Evolutionary conservation across 768 basidiomycete genomes (phyloP).

Genomic region (Boletus vermiculosoides): DNA sequence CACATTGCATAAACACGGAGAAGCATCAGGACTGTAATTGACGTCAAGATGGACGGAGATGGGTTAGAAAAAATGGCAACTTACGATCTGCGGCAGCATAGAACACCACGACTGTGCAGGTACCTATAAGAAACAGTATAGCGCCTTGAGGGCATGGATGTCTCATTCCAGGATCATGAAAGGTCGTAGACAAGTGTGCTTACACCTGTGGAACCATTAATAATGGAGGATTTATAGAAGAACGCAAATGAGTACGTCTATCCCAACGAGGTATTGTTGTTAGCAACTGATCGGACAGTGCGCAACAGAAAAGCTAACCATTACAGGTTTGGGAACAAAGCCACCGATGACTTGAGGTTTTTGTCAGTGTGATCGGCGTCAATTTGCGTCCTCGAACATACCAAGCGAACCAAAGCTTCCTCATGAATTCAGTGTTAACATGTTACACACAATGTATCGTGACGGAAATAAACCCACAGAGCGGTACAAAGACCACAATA

Average conservation of each 20-base stretch:
- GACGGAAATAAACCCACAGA: background rate
- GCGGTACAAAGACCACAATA: background rate
- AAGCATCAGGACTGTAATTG: conserved; percentile 3
- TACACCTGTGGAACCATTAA: background rate
- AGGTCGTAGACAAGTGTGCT: background rate
- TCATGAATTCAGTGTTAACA: background rate
- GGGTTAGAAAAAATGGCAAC: background rate
- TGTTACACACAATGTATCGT: background rate
- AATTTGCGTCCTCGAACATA: background rate
- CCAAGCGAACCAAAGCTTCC: background rate
- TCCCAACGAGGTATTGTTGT: background rate
- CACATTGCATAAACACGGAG: conserved; percentile 8
- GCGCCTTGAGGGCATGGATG: background rate
- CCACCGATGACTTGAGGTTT: background rate
- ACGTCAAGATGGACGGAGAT: background rate
- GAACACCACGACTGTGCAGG: background rate
- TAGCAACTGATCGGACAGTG: background rate
- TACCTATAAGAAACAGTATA: background rate
- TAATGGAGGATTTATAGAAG: background rate
- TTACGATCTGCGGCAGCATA: conserved; percentile 5
- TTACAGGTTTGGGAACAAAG: background rate
- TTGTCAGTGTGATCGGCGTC: background rate
- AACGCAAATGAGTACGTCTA: background rate
- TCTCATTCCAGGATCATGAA: background rate
- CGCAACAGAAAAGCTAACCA: background rate